Evolutionary conservation across 2,329 filamentous ascomycete genomes (phyloP), one percentile per base, ranked within the genome.

Genomic region (Paecilomyces dactylethromorphus): DNA sequence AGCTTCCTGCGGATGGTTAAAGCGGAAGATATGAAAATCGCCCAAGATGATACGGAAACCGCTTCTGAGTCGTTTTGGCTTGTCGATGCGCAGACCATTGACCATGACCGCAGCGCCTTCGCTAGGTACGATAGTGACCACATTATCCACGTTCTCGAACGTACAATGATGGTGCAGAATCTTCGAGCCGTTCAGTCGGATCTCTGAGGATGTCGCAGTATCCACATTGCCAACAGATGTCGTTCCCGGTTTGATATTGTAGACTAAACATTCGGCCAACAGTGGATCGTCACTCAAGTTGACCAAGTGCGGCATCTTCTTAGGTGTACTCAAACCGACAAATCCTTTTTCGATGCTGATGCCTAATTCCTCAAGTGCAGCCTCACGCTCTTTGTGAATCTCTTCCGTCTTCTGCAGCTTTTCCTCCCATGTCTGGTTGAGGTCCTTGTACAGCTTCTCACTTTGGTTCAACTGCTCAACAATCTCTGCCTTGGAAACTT

Each of bases 301-400:
- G 76, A 99, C 94, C 76, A 99, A 78, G 85, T 99, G 94, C 8
- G 94, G 94, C 91, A 97, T 99, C 77, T 97, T 97, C 79, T 99
- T 99, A 0, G 94, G 94, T 21, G 92, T 97, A 60, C 91, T 93
- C 61, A 99, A 80, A 13, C 94, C 94, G 61, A 99, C 88, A 69
- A 97, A 97, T 6, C 94, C 94, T 74, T 99, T 99, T 72, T 99
- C 94, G 65, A 99, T 99, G 74, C 92, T 97, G 76, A 99, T 97
- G 64, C 94, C 94, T 51, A 99, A 83, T 73, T 99, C 94, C 78
- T 99, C 94, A 53, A 99, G 80, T 10, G 94, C 94, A 54, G 92
- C 87, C 75, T 99, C 94, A 65, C 94, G 87, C 76, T 99, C 94
- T 72, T 96, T 97, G 79, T 99, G 94, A 58, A 99, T 97, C 66